A percentile compares a stretch with the other conserved stretches of the same genome.
These are phyloP conservation scores for Przewalskia tangutica DNA, from an alignment of 257 asterid genomes.

Conservation along the genomic window DNA sequence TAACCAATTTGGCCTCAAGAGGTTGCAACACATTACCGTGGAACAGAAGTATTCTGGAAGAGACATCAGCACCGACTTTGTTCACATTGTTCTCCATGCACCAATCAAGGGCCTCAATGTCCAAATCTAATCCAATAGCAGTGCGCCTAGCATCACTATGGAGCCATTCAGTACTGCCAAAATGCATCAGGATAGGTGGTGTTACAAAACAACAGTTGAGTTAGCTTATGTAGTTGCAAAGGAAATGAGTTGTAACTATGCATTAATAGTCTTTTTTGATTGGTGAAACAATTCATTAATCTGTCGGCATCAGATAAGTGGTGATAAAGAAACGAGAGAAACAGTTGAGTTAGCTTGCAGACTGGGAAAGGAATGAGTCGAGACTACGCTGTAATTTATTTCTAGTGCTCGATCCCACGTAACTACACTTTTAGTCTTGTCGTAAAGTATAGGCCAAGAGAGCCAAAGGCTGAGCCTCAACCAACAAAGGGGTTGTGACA, in stretches of 20 bases:
- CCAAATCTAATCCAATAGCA: slow-evolving; percentile 92
- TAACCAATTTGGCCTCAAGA: slow-evolving; percentile 52
- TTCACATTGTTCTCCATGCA: slow-evolving; percentile 65
- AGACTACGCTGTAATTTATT: not conserved
- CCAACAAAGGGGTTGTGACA: not conserved
- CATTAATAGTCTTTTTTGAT: not conserved
- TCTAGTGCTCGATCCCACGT: not conserved
- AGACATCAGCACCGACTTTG: slow-evolving; percentile 64
- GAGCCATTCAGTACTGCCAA: slow-evolving; percentile 81
- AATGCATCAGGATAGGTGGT: slow-evolving; percentile 12
- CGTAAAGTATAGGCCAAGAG: not conserved
- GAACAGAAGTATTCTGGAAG: slow-evolving; percentile 55
- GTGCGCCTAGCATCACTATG: slow-evolving; percentile 80
- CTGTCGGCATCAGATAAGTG: not conserved
- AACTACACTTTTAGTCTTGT: not conserved
- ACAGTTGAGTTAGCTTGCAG: not conserved
- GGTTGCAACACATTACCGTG: slow-evolving; percentile 94
- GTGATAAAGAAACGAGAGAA: not conserved
- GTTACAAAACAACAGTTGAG: not conserved
- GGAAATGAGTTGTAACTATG: not conserved
- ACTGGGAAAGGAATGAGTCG: not conserved
- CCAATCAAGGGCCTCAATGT: slow-evolving; percentile 80
- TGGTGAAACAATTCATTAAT: not conserved
- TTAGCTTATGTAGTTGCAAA: not conserved
- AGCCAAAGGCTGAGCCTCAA: not conserved